Evolutionary conservation across 129 eudicot genomes (phyloP).

Genomic region (Chrysanthemum makinoi): DNA sequence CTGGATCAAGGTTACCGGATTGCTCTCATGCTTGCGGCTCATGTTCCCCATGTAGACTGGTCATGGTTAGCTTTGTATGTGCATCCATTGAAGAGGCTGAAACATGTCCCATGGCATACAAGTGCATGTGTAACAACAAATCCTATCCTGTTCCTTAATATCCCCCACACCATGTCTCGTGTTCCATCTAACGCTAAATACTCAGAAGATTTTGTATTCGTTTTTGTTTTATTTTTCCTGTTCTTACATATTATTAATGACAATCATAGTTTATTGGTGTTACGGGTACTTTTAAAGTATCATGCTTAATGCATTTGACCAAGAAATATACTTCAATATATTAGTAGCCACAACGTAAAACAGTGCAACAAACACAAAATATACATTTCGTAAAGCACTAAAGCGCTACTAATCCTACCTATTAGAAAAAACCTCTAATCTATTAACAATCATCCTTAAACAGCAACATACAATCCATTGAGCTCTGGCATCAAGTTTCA

Average conservation of each 20-base stretch:
- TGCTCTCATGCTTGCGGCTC: conserved; percentile 97
- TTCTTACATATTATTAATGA: conserved; percentile 8
- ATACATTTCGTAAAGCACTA: background rate
- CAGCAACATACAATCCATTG: conserved; percentile 14
- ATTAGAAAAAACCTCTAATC: conserved; percentile 7
- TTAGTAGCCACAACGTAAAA: background rate
- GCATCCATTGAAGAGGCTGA: conserved; percentile 96
- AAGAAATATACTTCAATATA: background rate
- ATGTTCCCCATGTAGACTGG: conserved; percentile 84
- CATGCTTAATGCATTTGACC: background rate
- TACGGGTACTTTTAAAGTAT: background rate
- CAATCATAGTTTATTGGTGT: conserved; percentile 15
- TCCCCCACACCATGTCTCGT: background rate
- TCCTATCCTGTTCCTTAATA: conserved; percentile 87
- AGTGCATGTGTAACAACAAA: conserved; percentile 90
- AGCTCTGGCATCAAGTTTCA: conserved; percentile 4
- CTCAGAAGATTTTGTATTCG: conserved; percentile 33
- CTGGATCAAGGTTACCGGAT: conserved; percentile 88
- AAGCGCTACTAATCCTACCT: conserved; percentile 4
- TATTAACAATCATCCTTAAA: conserved; percentile 3
- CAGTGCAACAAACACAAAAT: background rate
- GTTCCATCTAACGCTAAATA: conserved; percentile 21
- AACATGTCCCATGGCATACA: conserved; percentile 95
- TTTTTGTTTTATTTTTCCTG: background rate
- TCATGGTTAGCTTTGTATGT: conserved; percentile 93